These are phyloP conservation scores for Actinidia chinensis DNA, from an alignment of 179 eudicot species.

Conservation along the genomic window DNA sequence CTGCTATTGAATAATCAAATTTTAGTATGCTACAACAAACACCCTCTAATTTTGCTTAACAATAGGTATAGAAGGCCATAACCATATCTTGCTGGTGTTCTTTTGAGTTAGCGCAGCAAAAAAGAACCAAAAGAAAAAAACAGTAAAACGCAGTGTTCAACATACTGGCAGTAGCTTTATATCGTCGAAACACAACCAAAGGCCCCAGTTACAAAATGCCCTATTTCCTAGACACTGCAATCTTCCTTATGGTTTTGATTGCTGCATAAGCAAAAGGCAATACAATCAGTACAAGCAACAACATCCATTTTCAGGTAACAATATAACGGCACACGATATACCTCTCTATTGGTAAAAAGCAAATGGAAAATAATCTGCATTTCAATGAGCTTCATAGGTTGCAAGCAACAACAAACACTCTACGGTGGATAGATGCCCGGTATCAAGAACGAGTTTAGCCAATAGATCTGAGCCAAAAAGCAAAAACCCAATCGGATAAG, in stretches of 20 bases:
- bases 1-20: too few relatives aligned
- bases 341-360: background rate
- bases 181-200: background rate
- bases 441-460: background rate
- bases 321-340: conserved; percentile 1
- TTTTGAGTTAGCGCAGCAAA: background rate
- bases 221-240: background rate
- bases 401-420: background rate
- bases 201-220: background rate
- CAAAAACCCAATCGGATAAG: background rate
- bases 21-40: too few relatives aligned
- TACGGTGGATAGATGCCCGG: background rate
- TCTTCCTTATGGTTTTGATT: background rate
- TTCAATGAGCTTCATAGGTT: background rate
- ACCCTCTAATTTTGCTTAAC: too few relatives aligned
- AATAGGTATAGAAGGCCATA: too few relatives aligned
- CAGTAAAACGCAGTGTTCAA: background rate
- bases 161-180: background rate
- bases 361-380: background rate
- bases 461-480: background rate
- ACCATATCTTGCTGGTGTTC: background rate
- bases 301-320: background rate
- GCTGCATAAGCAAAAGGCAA: background rate
- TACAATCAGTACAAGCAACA: background rate
- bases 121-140: too few relatives aligned